Evolutionary conservation across 2,329 filamentous ascomycete genomes (phyloP), one percentile per base, ranked within the genome.

Genomic region (Fusarium camptoceras): DNA sequence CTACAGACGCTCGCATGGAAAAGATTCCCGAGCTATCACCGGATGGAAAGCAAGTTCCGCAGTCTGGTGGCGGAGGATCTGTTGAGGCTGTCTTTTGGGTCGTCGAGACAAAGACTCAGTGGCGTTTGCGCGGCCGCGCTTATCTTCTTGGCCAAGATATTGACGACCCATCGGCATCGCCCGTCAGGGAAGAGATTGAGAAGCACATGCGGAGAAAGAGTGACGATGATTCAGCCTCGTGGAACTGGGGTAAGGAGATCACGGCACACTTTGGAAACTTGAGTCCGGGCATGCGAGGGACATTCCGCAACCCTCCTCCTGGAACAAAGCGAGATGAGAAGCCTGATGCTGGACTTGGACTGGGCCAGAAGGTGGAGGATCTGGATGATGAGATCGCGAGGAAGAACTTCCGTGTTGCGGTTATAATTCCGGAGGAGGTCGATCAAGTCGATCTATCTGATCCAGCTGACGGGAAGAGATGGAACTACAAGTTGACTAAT

Each of bases 231-330:
- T 80, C 82, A 44, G 78, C 77, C 18, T 80, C 83, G 2, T 97
- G 94, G 93, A 91, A 87, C 72, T 98, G 94, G 91, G 82, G 83
- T 48, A 91, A 84, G 68, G 94, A 97, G 81, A 80, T 98, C 39
- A 94, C 92, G 53, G 92, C 88, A 50, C 93, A 96, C 78, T 98
- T 98, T 86, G 95, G 94, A 22, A 98, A 98, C 79, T 81, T 96
- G 73, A 91, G 88, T 71, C 95, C 95, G 9, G 83, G 84, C 2
- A 94, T 97, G 89, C 87, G 94, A 78, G 92, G 91, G 12, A 86
- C 88, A 11, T 94, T 94, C 78, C 90, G 89, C 80, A 89, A 92
- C 77, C 87, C 96, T 76, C 83, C 87, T 8, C 91, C 92, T 0
- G 92, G 92, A 0, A 83, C 84, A 66, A 85, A 89, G 50, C 77